Evolutionary conservation across 805 yeast genomes (phyloP).

Genomic region (Starmerella apis): DNA sequence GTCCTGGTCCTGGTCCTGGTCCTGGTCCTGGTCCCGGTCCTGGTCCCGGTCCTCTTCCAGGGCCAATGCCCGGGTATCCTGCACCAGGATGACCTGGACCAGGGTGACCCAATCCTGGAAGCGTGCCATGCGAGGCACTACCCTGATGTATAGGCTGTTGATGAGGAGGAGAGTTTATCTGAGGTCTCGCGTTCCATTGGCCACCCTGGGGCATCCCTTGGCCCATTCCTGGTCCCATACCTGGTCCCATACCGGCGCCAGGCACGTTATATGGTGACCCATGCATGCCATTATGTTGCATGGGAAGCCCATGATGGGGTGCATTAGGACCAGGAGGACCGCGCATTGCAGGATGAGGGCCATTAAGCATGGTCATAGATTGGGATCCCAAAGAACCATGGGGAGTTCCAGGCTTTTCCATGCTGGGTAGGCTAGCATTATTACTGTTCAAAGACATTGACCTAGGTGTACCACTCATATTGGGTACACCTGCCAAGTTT

Average conservation of each 20-base stretch:
- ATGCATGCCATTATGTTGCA: slow-evolving; percentile 3
- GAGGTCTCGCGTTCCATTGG: neutral
- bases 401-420: too few species aligned
- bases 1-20: neutral
- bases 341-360: neutral
- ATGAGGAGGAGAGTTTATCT: neutral
- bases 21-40: neutral
- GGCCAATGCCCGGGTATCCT: neutral
- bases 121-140: neutral
- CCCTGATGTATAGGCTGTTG: neutral
- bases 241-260: neutral
- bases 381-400: too few species aligned
- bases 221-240: neutral
- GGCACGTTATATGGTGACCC: neutral
- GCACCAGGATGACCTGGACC: neutral
- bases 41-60: neutral
- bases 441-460: slow-evolving; percentile 19
- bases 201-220: too few species aligned
- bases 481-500: neutral
- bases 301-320: neutral
- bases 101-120: neutral
- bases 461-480: slow-evolving; percentile 11
- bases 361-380: slow-evolving; percentile 5
- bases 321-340: neutral
- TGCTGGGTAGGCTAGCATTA: neutral